Percentiles rank a stretch among this genome's conserved stretches.
Evolutionary conservation across 1,284 basidiomycete genomes (phyloP).

Genomic region (Apiotrichum gracile): DNA sequence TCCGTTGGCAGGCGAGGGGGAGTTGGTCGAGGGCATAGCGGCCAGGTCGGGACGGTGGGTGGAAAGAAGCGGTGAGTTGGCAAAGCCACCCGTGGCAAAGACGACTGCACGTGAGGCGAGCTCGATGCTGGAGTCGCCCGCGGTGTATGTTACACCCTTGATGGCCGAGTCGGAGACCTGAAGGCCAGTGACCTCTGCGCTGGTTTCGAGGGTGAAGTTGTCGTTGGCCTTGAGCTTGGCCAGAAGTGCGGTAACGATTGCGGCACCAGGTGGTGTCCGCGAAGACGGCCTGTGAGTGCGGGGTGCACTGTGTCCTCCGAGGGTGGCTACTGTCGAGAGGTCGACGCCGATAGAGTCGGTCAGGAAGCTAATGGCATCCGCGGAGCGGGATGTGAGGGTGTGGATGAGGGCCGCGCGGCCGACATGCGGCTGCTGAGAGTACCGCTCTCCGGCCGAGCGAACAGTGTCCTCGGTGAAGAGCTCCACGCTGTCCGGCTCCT

Average conservation of each 20-base stretch:
- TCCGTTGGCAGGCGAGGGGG: not conserved
- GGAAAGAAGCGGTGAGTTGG: slow-evolving; percentile 8
- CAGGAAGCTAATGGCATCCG: slow-evolving; percentile 5
- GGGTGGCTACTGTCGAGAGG: slow-evolving; percentile 5
- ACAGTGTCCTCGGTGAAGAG: slow-evolving; percentile 6
- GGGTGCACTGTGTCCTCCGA: slow-evolving; percentile 11
- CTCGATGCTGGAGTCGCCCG: not conserved
- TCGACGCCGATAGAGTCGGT: slow-evolving; percentile 11
- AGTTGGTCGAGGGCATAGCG: slow-evolving; percentile 11
- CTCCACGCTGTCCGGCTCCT: not conserved
- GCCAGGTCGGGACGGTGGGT: slow-evolving; percentile 11
- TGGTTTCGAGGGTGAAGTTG: slow-evolving; percentile 3
- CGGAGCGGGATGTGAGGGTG: slow-evolving; percentile 1
- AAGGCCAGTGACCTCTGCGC: slow-evolving; percentile 3
- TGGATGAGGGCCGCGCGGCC: slow-evolving; percentile 4
- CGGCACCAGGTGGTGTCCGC: slow-evolving; percentile 9
- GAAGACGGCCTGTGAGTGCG: slow-evolving; percentile 10
- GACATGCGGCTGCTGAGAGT: not conserved
- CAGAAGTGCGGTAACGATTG: slow-evolving; percentile 8
- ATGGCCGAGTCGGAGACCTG: not conserved
- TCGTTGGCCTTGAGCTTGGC: slow-evolving; percentile 4
- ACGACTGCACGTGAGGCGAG: not conserved
- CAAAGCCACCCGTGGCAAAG: slow-evolving; percentile 12
- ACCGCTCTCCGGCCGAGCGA: slow-evolving; percentile 6
- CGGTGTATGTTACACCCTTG: not conserved